Conservation (phyloP, 192 early-diverging fungal genomes). For the Coemansia sp. region DNA sequence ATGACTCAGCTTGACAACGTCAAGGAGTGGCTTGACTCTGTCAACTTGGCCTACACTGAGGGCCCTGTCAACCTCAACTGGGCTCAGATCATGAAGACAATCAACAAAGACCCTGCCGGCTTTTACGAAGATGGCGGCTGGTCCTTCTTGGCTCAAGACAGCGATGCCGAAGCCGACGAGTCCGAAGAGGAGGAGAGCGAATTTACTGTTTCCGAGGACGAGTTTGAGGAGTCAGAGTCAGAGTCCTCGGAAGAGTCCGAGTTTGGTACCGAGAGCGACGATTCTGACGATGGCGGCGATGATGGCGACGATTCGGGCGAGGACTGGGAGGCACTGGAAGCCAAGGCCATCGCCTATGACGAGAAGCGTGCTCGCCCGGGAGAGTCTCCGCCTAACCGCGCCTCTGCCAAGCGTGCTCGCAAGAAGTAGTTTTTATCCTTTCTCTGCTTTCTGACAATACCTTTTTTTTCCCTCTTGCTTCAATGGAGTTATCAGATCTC, state of each 20-base stretch:
- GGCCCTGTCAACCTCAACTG: slow-evolving; percentile 94
- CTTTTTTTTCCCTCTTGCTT: background rate
- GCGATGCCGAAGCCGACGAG: slow-evolving; percentile 58
- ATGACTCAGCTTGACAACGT: slow-evolving; percentile 88
- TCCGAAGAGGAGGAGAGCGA: slow-evolving; percentile 64
- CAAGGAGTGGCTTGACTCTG: slow-evolving; percentile 93
- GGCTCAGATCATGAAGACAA: slow-evolving; percentile 97
- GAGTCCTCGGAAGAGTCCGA: slow-evolving; percentile 56
- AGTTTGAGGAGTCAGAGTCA: slow-evolving; percentile 54
- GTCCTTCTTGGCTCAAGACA: slow-evolving; percentile 77
- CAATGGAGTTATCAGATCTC: background rate
- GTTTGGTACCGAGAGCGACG: slow-evolving; percentile 48
- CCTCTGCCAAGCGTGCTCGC: slow-evolving; percentile 44
- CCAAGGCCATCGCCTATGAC: slow-evolving; percentile 65
- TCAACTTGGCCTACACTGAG: slow-evolving; percentile 91
- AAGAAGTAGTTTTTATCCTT: slow-evolving; percentile 13
- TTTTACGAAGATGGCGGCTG: slow-evolving; percentile 94
- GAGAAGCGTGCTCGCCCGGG: slow-evolving; percentile 31
- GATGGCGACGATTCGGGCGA: slow-evolving; percentile 64
- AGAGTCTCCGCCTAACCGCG: slow-evolving; percentile 7
- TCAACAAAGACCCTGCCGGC: slow-evolving; percentile 85
- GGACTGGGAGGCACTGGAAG: slow-evolving; percentile 82
- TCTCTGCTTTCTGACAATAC: background rate
- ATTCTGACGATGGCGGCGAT: slow-evolving; percentile 31
- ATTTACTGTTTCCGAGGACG: slow-evolving; percentile 61